phyloP scores from a whole-genome alignment of 805 yeast genomes.

The Yarrowia yakushimensis region DNA sequence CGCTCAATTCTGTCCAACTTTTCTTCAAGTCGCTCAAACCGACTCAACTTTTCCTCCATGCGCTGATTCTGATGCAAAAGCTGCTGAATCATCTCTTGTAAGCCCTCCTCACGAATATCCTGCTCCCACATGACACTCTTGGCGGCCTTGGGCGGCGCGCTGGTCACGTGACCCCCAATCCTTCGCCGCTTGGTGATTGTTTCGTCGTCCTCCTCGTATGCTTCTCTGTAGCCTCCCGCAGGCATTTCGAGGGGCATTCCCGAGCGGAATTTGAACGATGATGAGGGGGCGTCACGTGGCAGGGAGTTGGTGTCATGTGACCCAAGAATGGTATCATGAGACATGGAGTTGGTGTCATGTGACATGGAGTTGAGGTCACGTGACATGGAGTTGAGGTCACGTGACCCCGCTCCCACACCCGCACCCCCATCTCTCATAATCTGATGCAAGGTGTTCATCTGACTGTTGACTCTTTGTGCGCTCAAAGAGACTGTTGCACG shows the following conservation, averaged over 20 bases:
- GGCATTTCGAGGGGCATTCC: conserved; percentile 12
- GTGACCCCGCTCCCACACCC: not conserved
- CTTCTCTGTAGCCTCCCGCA: not conserved
- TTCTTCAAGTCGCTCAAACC: not conserved
- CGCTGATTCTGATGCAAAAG: not conserved
- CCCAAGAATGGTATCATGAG: no score
- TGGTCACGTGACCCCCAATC: not conserved
- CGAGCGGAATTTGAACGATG: not conserved
- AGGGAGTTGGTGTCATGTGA: no score
- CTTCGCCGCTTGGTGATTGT: conserved; percentile 1
- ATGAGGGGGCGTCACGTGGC: not conserved
- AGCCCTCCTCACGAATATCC: not conserved
- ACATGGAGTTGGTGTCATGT: no score
- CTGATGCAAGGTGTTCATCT: not conserved
- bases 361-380: no score
- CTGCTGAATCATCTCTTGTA: not conserved
- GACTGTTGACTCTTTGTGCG: not conserved
- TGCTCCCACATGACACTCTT: conserved; percentile 4
- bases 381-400: not conserved
- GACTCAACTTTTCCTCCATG: not conserved
- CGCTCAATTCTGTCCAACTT: conserved; percentile 1
- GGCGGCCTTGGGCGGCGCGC: not conserved
- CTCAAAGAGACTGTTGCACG: not conserved
- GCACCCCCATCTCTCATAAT: not conserved
- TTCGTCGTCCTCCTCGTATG: not conserved